Percentiles rank a stretch among this genome's conserved stretches.
Evolutionary conservation across 257 asterid species (phyloP).

Genomic region (Solanum okadae): DNA sequence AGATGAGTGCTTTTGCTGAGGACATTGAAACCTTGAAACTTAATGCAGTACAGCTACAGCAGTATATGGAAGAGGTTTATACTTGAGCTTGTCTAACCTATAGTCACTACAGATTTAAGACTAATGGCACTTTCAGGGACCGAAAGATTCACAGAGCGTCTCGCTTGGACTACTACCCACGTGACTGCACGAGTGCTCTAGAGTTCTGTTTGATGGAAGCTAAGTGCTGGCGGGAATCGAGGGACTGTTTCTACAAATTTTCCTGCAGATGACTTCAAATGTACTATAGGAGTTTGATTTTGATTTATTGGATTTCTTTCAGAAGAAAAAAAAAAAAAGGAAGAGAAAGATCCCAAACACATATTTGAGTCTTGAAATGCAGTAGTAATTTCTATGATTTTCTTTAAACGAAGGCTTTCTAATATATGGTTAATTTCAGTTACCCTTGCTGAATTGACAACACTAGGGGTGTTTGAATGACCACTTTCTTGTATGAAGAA

Average conservation of each 20-base stretch:
- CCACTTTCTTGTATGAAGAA: not conserved
- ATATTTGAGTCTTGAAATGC: not conserved
- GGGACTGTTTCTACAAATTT: not conserved
- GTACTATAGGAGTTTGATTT: not conserved
- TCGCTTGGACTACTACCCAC: not conserved
- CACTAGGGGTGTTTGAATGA: constrained; percentile 9
- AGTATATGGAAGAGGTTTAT: not conserved
- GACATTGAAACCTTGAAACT: not conserved
- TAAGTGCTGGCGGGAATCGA: not conserved
- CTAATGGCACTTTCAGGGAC: not conserved
- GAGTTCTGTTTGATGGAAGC: not conserved
- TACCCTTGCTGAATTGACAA: not conserved
- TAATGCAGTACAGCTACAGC: not conserved
- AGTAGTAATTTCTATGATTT: not conserved
- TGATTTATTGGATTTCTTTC: not conserved
- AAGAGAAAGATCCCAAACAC: not conserved
- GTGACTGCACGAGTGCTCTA: not conserved
- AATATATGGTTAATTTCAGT: not conserved
- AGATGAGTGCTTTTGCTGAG: not conserved
- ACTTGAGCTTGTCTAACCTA: not conserved
- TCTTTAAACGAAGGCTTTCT: not conserved
- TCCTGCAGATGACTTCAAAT: not conserved
- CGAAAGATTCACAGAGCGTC: not conserved
- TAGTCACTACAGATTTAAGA: not conserved
- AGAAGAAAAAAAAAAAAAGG: not conserved